Evolutionary conservation across 2,329 filamentous ascomycete genomes (phyloP).

Genomic region (Talaromyces sp.): DNA sequence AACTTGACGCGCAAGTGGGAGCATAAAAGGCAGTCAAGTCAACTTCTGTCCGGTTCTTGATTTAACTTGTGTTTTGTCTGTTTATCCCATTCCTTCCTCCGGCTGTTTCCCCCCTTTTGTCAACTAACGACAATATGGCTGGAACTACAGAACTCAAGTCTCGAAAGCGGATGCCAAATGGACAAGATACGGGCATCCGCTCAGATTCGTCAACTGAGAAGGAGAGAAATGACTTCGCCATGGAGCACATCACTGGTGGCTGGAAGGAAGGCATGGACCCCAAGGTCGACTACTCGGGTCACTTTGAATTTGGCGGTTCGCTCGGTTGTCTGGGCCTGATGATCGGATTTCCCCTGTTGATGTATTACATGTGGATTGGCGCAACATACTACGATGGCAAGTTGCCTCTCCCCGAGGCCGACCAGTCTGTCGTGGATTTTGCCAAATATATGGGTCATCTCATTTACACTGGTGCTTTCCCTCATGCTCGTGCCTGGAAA

Average conservation of each 20-base stretch:
- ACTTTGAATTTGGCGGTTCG: slow-evolving; percentile 81
- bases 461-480: slow-evolving; percentile 81
- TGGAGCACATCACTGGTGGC: slow-evolving; percentile 23
- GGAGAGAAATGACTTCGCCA: slow-evolving; percentile 11
- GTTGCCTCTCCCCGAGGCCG: slow-evolving; percentile 67
- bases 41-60: background rate
- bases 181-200: background rate
- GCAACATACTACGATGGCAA: slow-evolving; percentile 87
- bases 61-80: background rate
- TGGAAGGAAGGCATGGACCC: slow-evolving; percentile 29
- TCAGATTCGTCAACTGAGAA: background rate
- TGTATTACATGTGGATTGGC: slow-evolving; percentile 99
- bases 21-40: background rate
- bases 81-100: background rate
- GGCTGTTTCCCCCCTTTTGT: background rate
- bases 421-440: slow-evolving; percentile 71
- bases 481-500: slow-evolving; percentile 76
- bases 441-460: slow-evolving; percentile 68
- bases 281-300: slow-evolving; percentile 26
- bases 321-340: slow-evolving; percentile 78
- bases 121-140: slow-evolving; percentile 1
- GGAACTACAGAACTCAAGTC: slow-evolving; percentile 2
- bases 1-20: background rate
- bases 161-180: slow-evolving; percentile 4
- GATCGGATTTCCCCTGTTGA: slow-evolving; percentile 83